These are phyloP conservation scores for Penicillium canariense DNA, from an alignment of 495 filamentous ascomycete genomes.

Conservation along the genomic window DNA sequence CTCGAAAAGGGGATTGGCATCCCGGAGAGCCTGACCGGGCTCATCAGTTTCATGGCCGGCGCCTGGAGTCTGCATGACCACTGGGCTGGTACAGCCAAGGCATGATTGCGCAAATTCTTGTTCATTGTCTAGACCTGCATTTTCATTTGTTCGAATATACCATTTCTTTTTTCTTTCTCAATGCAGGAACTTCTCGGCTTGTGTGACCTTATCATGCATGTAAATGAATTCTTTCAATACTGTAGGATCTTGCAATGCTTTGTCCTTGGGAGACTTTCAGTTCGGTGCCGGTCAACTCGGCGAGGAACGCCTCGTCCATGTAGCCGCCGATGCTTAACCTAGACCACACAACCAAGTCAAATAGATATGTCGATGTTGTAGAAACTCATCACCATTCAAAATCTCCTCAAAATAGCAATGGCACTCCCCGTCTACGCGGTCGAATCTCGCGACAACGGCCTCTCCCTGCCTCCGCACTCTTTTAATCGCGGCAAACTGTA, in stretches of 20 bases:
- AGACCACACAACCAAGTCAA: too few relatives aligned
- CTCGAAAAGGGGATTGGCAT: slow-evolving; percentile 67
- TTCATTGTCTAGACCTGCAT: neutral
- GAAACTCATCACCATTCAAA: too few relatives aligned
- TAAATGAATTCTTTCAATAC: neutral
- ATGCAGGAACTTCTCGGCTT: neutral
- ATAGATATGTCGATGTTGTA: too few relatives aligned
- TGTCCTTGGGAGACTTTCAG: too few relatives aligned
- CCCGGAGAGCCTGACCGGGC: slow-evolving; percentile 62
- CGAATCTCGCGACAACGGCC: slow-evolving; percentile 5
- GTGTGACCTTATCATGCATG: neutral
- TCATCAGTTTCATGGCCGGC: slow-evolving; percentile 61
- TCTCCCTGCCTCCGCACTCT: neutral
- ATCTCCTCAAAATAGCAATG: too few relatives aligned
- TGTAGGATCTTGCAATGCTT: too few relatives aligned
- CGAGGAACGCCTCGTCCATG: too few relatives aligned
- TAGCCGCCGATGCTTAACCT: too few relatives aligned
- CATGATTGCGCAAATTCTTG: slow-evolving; percentile 7
- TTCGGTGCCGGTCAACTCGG: too few relatives aligned
- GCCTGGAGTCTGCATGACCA: slow-evolving; percentile 39
- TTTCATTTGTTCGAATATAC: slow-evolving; percentile 9
- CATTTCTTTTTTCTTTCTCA: slow-evolving; percentile 7
- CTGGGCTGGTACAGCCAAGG: slow-evolving; percentile 35
- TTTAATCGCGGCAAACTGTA: neutral
- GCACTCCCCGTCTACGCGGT: slow-evolving; percentile 3